A percentile compares a stretch with the other conserved stretches of the same genome.
Evolutionary conservation across 202 grass and related monocot genomes (phyloP).

Genomic region (Carex arenaria): DNA sequence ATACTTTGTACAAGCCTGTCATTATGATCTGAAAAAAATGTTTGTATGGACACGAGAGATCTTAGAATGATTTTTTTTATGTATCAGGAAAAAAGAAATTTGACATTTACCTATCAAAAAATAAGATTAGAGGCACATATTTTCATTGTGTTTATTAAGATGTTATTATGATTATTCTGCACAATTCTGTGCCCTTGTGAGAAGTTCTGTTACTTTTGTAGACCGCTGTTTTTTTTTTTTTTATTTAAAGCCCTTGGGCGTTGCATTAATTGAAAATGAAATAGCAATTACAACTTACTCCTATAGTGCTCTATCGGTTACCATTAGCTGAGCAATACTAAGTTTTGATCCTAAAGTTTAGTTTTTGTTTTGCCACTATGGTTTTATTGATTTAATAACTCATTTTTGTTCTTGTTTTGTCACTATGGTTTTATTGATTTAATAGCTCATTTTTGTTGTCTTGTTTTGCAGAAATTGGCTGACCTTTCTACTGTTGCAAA

Average conservation of each 20-base stretch:
- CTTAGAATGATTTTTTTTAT: neutral
- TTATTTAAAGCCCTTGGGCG: no score
- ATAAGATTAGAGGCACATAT: neutral
- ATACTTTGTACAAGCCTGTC: neutral
- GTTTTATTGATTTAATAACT: neutral
- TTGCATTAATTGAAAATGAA: no score
- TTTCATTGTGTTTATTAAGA: neutral
- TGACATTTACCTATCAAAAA: neutral
- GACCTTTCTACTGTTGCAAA: conserved; percentile 65
- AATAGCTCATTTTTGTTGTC: neutral
- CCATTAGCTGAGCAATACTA: neutral
- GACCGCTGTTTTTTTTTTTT: neutral
- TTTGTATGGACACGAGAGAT: neutral
- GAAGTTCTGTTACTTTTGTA: neutral
- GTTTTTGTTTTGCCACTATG: neutral
- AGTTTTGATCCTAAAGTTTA: neutral
- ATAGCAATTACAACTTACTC: no score
- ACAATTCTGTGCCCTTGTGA: neutral
- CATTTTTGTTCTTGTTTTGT: neutral
- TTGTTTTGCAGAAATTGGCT: conserved; percentile 72
- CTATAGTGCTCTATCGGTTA: no score
- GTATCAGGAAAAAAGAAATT: neutral
- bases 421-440: neutral
- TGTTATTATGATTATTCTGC: neutral
- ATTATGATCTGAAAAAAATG: neutral